Evolutionary conservation across 768 basidiomycete genomes (phyloP), one percentile per base, ranked within the genome.

Genomic region (Coprinellus aureogranulatus): DNA sequence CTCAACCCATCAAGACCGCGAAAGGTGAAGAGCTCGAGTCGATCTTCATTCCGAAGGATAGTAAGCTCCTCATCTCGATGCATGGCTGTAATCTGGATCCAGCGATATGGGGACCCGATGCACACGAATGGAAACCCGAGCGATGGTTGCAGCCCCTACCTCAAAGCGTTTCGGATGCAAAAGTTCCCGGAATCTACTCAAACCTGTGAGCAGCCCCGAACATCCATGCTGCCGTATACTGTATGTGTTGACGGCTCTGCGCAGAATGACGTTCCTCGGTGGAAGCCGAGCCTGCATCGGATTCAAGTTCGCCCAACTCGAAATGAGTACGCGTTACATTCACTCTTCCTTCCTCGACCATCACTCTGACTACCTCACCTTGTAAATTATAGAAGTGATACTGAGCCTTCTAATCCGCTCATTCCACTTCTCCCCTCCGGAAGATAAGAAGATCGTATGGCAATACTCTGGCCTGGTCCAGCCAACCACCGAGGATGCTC

Each of bases 231-330:
- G 47, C 26, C 40, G 18, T 18, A 8, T 37, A n/a, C n/a, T n/a
- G n/a, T n/a, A 4, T 4, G 78, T 75, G 26, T 73, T 8, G 9
- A 9, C 22, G 12, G 9, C 26, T 12, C 23, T 31, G n/a, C 6
- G 18, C 22, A 63, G 64, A 25, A 62, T 65, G 65, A 63, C 63
- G 25, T 64, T 63, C 27, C 39, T 60, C 27, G 64, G 56, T n/a
- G 65, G 65, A 26, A 53, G 59, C 22, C 49, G 64, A 12, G 55
- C 62, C 34, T 63, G 62, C 51, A 61, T 61, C 27, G 81, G 80
- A 0, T 81, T 81, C 70, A 81, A 82, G 63, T 82, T 84, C 67
- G 74, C 80, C 2, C 75, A 82, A 59, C 68, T 83, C 10, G 81
- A 82, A 63, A 80, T 81, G 70, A 81, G 81, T 82, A 61, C 22